Evolutionary conservation across 2,329 filamentous ascomycete species (phyloP), one percentile per base, ranked within the genome.

Genomic region (Lasiodiplodia citricola): DNA sequence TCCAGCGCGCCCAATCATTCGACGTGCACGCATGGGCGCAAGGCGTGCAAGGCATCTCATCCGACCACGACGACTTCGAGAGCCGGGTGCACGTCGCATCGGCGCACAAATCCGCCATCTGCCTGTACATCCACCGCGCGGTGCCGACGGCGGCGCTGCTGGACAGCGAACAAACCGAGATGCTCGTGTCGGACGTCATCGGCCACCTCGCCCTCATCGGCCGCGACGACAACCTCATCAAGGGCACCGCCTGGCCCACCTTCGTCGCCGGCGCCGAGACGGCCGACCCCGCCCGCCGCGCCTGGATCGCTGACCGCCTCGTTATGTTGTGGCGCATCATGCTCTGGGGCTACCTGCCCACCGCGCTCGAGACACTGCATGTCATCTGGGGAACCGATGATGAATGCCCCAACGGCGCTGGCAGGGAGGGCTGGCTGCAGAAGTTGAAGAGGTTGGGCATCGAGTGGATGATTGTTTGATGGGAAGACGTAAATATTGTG

Each of bases 211-310:
- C 82, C 6, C 78, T 80, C 66, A 81, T 89, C 44, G 80, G 79
- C 35, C 80, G 82, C 23, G 75, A 80, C 2, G 85, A 87, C 72
- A 81, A 83, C 7, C 81, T 87, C 52, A 88, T 87, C 79, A 88
- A 88, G 74, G 87, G 85, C 8, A 87, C 86, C 2, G 84, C 84
- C n/a, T 89, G 87, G 87, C 86, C 87, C 1, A 80, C 86, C 0
- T 88, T 88, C 71, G 82, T 89, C 37, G 85, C 85, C 2, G 87
- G 87, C 1, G 86, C 86, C 0, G 87, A 88, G 72, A 84, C 85
- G 3, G 81, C 81, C 52, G 81, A 86, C 66, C 75, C 78, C 0
- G 77, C 79, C 44, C 83, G 83, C 68, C 80, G 86, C 50, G 79
- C 76, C 3, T 88, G 86, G 86, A 82, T 85, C n/a, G 77, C 87